Evolutionary conservation across 352 stramenopile species (phyloP), one percentile per base, ranked within the genome.

Genomic region (Pythium oligandrum): DNA sequence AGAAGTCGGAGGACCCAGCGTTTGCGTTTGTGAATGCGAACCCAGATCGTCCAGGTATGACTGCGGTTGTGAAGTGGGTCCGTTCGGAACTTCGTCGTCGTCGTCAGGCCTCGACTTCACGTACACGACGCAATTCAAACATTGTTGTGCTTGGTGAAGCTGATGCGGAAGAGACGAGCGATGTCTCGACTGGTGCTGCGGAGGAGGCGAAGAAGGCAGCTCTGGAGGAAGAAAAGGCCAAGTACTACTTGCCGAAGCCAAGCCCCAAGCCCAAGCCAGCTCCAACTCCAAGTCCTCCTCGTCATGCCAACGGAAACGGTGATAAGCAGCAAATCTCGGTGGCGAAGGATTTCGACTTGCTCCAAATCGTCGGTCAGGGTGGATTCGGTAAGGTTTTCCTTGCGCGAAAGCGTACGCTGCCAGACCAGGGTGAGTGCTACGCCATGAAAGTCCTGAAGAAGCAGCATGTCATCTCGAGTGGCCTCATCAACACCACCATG

Each of bases 361-460:
- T 99, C 51, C 97, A 98, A 63, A 90, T 98, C 54, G 96, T 99
- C 47, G 96, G 96, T 4, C 97, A 99, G 68, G 96, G 96, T 57
- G 96, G 66, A 60, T 98, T 98, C 68, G 95, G 94, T 71, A 98
- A 99, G 73, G 97, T 99, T 11, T 99, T 99, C 66, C 71, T 99
- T 33, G 96, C 97, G 4, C 83, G 92, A 51, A 98, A 99, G 73
- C 90, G 87, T 3, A 98, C 73, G 9, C 55, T 73, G 9, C 86
- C 78, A 6, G 79, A 88, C 51, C 95, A 94, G 42, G 86, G 90
- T 37, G 78, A 98, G 61, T 98, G 97, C 65, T 99, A 98, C 68
- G 97, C 97, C 3, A 98, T 99, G 84, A 99, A 99, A 64, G 89
- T 98, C 44, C 65, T 98, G 51, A 96, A 97, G 69, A 98, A 98